Evolutionary conservation across 1,284 basidiomycete species (phyloP).

Genomic region (Ceratobasidium theobromae): DNA sequence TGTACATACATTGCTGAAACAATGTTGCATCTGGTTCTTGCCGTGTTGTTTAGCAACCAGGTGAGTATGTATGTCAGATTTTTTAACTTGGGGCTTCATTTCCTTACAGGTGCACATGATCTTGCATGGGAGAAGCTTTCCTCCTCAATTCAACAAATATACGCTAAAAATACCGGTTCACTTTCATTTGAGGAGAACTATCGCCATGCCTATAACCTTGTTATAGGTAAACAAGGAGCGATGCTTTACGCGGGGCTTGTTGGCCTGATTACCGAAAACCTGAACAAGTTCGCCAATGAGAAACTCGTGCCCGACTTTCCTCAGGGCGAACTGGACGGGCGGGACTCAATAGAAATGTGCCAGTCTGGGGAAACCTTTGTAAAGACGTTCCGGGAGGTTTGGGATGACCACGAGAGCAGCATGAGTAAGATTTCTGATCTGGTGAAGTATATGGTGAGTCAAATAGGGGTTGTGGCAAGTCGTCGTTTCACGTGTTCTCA

Average conservation of each 20-base stretch:
- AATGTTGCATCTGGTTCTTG: background rate
- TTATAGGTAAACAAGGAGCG: conserved; percentile 82
- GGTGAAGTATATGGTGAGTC: conserved; percentile 90
- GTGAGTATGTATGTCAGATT: conserved; percentile 24
- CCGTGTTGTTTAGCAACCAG: conserved; percentile 11
- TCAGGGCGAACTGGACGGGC: conserved; percentile 47
- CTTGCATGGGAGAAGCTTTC: conserved; percentile 72
- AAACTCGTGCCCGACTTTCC: conserved; percentile 86
- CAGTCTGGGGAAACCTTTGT: conserved; percentile 84
- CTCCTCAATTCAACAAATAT: conserved; percentile 90
- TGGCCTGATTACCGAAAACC: conserved; percentile 77
- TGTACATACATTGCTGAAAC: conserved; percentile 16
- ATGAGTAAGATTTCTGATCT: conserved; percentile 91
- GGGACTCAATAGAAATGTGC: conserved; percentile 61
- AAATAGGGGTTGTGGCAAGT: conserved; percentile 20
- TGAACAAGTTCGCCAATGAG: conserved; percentile 75
- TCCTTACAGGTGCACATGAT: conserved; percentile 65
- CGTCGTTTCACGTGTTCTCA: background rate
- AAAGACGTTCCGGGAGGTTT: conserved; percentile 80
- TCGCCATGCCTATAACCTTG: conserved; percentile 92
- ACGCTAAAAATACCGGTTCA: conserved; percentile 89
- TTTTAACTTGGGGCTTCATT: conserved; percentile 55
- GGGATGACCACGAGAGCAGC: conserved; percentile 92
- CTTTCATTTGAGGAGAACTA: conserved; percentile 98
- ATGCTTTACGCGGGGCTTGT: conserved; percentile 88